Base-by-base conservation (phyloP, 1,139 yeast species). In the Sugiyamaella novakii region DNA sequence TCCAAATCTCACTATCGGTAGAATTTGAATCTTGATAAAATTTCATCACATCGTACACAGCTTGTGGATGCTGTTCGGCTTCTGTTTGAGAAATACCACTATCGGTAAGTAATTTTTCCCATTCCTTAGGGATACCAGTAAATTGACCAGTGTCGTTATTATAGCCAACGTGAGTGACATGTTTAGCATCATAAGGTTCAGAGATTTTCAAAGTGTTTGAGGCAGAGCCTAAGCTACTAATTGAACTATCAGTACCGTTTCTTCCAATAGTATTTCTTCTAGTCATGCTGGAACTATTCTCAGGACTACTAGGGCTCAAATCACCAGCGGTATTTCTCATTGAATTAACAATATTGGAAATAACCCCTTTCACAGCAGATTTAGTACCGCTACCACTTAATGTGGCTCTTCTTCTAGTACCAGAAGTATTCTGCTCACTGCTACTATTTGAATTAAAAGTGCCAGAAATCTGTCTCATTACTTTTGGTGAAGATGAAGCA, bases 121-220 rank as follows among this genome's bases (percentile, higher is more conserved):
- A 92, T 65, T 87, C 96, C 42, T 80, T 81, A 1, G 98, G 98
- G 48, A 91, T 74, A 1, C 96, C 98, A 1, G 92, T 86, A 62
- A 85, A 91, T 51, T 87, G 83, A 7, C 96, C 96, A 28, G 92
- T 84, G 59, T 81, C 84, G 22, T 76, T 70, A 66, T 91, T 92
- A 52, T 86, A 84, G 18, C 96, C 97, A 10, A 92, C 98, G 67
- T 92, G 98, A 2, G 95, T 88, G 35, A 88, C 86, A 64, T 89
- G 96, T 61, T 87, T 84, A 25, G 95, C 87, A 63, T 87, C 89
- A 66, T 84, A 88, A 0, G 98, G 98, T 0, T 89, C 84, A 30
- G 95, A 86, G 45, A 92, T 89, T 58, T 82, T 83, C 68, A 84
- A 73, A 48, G 75, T 52, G 61, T 70, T 50, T 58, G 75, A 63